These are phyloP conservation scores for Powellomyces hirtus DNA, from an alignment of 192 early-diverging fungal species.

Conservation along the genomic window DNA sequence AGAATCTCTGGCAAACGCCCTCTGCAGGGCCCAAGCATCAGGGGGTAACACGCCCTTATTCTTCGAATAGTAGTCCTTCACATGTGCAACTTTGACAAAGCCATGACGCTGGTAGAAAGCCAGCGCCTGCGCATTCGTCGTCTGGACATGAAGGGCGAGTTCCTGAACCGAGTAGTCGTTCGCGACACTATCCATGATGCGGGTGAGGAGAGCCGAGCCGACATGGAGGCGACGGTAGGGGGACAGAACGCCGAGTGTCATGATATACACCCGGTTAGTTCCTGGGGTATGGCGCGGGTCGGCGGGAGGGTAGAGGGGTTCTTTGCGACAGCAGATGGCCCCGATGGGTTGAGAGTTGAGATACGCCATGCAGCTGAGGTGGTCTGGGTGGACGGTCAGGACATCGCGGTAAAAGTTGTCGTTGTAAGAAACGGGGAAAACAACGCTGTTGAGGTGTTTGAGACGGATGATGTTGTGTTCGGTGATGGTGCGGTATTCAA, in stretches of 20 bases:
- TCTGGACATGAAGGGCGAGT: slow-evolving; percentile 84
- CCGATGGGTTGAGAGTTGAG: slow-evolving; percentile 70
- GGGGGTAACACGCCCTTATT: slow-evolving; percentile 74
- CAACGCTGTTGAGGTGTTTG: slow-evolving; percentile 66
- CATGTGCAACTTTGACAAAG: slow-evolving; percentile 57
- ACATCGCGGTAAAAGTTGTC: slow-evolving; percentile 76
- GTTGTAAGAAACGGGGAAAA: slow-evolving; percentile 88
- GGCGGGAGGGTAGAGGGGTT: slow-evolving; percentile 47
- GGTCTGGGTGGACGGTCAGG: slow-evolving; percentile 15
- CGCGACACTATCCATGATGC: slow-evolving; percentile 54
- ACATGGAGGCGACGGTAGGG: slow-evolving; percentile 68
- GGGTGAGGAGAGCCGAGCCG: slow-evolving; percentile 59
- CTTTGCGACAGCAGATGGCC: slow-evolving; percentile 80
- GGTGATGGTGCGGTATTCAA: slow-evolving; percentile 7
- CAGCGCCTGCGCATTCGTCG: slow-evolving; percentile 74
- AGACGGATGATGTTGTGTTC: slow-evolving; percentile 65
- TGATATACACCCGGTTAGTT: slow-evolving; percentile 68
- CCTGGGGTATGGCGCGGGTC: background rate
- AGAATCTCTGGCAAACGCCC: background rate
- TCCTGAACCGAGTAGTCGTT: slow-evolving; percentile 48
- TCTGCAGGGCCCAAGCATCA: slow-evolving; percentile 65
- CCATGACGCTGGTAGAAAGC: slow-evolving; percentile 79
- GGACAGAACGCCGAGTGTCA: slow-evolving; percentile 88
- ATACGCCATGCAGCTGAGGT: slow-evolving; percentile 49
- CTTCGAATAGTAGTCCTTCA: slow-evolving; percentile 70